phyloP scores from a whole-genome alignment of 2,329 filamentous ascomycete genomes.

The Chrysoporthe puriensis region DNA sequence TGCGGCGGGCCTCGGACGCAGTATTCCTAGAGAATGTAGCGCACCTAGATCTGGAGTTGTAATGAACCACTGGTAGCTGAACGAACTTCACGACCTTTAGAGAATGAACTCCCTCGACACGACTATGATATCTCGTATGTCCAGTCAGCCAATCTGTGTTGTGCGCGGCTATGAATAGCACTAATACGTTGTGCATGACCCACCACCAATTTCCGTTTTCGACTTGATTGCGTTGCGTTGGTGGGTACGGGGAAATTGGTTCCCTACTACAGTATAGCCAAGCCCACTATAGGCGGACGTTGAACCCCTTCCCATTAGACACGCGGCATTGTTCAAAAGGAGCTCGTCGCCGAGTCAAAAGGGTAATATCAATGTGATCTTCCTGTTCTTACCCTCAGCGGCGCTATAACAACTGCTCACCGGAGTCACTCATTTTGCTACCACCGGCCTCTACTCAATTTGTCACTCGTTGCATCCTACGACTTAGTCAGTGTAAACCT shows the following conservation, averaged over 20 bases:
- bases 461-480: not conserved
- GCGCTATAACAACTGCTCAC: constrained; percentile 6
- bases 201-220: constrained; percentile 10
- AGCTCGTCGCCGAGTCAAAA: constrained; percentile 1
- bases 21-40: not conserved
- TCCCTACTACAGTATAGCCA: not conserved
- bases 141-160: not conserved
- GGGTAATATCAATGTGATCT: not conserved
- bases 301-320: not conserved
- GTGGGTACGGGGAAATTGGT: constrained; percentile 15
- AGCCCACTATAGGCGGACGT: not conserved
- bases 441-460: not conserved
- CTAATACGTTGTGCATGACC: not conserved
- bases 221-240: not conserved
- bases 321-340: constrained; percentile 7
- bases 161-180: constrained; percentile 2
- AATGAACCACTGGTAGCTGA: not conserved
- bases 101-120: not conserved
- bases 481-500: not conserved
- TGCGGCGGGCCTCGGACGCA: not conserved
- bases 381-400: not conserved
- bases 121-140: not conserved
- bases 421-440: constrained; percentile 13
- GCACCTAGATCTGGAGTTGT: not conserved
- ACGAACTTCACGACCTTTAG: not conserved